Evolutionary conservation across 2,329 filamentous ascomycete genomes (phyloP).

Genomic region (Penicillium rolfsii): DNA sequence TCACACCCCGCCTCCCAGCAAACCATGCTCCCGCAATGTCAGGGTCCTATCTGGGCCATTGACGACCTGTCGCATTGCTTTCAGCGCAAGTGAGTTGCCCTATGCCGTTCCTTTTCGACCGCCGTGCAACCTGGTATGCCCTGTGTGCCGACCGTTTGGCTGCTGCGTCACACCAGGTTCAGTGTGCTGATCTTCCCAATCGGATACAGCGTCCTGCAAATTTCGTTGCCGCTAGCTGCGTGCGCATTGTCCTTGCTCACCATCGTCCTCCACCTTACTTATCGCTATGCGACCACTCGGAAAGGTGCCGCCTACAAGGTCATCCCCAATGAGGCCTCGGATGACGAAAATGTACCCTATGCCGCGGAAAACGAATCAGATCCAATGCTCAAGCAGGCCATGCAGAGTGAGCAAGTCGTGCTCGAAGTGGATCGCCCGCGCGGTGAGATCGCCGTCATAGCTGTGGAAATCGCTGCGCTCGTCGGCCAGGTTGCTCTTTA

Average conservation of each 20-base stretch:
- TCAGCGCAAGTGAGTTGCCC: slow-evolving; percentile 54
- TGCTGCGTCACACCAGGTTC: neutral
- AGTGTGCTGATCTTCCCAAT: slow-evolving; percentile 20
- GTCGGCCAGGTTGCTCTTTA: slow-evolving; percentile 72
- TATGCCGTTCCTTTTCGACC: neutral
- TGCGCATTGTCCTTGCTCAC: slow-evolving; percentile 71
- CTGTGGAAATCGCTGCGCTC: slow-evolving; percentile 76
- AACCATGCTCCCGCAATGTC: slow-evolving; percentile 60
- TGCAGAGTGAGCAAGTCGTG: slow-evolving; percentile 52
- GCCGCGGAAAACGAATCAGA: slow-evolving; percentile 61
- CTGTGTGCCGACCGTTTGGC: neutral
- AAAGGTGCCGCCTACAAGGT: slow-evolving; percentile 61
- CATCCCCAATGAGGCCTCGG: slow-evolving; percentile 38
- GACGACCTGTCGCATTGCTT: slow-evolving; percentile 68
- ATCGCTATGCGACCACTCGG: slow-evolving; percentile 58
- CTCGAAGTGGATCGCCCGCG: slow-evolving; percentile 73
- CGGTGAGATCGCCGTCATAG: slow-evolving; percentile 70
- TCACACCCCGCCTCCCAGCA: slow-evolving; percentile 16
- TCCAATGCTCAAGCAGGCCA: slow-evolving; percentile 59
- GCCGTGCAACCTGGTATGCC: slow-evolving; percentile 1
- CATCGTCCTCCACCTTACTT: slow-evolving; percentile 62
- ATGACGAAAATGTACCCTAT: slow-evolving; percentile 56
- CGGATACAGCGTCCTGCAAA: slow-evolving; percentile 70
- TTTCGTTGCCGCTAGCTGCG: slow-evolving; percentile 74
- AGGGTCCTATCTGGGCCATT: slow-evolving; percentile 60